Conservation (phyloP, 2,329 filamentous ascomycete species). For the Alternaria postmessia region DNA sequence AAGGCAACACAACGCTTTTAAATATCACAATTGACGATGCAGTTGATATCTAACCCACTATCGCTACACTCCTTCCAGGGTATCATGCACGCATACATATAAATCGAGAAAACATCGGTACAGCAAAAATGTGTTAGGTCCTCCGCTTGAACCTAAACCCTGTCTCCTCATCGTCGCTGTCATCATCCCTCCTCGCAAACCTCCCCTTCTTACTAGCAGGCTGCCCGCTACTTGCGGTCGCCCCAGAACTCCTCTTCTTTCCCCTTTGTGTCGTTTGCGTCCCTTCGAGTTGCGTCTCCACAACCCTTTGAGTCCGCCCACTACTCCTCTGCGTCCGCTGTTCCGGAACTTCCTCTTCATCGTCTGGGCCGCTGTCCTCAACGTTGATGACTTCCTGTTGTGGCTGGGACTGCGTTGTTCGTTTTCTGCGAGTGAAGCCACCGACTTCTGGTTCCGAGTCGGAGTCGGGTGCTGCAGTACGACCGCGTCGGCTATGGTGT, state of each 20-base stretch:
- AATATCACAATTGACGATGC: not conserved
- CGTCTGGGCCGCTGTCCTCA: conserved; percentile 43
- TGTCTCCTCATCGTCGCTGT: conserved; percentile 65
- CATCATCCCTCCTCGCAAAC: conserved; percentile 49
- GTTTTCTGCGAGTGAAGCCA: conserved; percentile 39
- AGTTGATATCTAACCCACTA: not conserved
- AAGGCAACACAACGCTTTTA: not conserved
- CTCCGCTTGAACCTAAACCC: conserved; percentile 62
- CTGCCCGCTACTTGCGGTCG: conserved; percentile 27
- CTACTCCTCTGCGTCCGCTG: conserved; percentile 33
- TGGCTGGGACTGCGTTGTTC: conserved; percentile 11
- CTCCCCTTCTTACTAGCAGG: conserved; percentile 42
- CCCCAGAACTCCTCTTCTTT: conserved; percentile 41
- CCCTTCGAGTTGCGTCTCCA: conserved; percentile 44
- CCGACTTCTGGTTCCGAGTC: conserved; percentile 38
- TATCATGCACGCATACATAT: conserved; percentile 8
- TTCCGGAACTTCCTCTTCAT: conserved; percentile 33
- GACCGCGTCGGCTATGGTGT: conserved; percentile 17
- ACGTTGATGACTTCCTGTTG: conserved; percentile 37
- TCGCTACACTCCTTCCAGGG: not conserved
- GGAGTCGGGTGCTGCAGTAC: conserved; percentile 19
- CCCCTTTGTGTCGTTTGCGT: conserved; percentile 33
- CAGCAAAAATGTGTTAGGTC: not conserved
- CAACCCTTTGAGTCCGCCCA: conserved; percentile 35
- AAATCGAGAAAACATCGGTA: not conserved